These are phyloP conservation scores for Tieghemiomyces parasiticus DNA, from an alignment of 192 early-diverging fungal species.

Conservation along the genomic window DNA sequence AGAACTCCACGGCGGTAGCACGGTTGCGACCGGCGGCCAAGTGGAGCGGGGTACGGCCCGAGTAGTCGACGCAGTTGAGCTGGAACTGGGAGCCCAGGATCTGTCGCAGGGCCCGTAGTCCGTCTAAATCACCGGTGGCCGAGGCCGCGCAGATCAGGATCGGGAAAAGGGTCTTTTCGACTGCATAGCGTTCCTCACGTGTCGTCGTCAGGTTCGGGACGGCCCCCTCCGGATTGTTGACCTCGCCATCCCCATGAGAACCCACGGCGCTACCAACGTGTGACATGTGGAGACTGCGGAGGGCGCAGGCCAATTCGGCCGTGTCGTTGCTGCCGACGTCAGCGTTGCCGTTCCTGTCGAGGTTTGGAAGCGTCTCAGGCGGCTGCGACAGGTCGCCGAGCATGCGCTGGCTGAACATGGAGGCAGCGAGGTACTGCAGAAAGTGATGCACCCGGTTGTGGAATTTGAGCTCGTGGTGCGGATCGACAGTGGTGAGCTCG, in stretches of 20 bases:
- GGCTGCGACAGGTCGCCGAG: not conserved
- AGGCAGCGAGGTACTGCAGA: conserved; percentile 3
- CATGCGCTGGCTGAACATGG: not conserved
- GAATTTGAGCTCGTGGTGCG: conserved; percentile 50
- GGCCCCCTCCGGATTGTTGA: not conserved
- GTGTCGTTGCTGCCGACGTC: not conserved
- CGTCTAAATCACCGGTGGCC: conserved; percentile 69
- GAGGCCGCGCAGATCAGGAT: conserved; percentile 78
- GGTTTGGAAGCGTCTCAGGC: not conserved
- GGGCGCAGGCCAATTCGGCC: not conserved
- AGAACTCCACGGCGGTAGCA: conserved; percentile 50
- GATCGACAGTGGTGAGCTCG: conserved; percentile 65
- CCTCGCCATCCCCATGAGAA: not conserved
- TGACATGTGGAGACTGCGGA: not conserved
- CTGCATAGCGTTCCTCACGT: conserved; percentile 38
- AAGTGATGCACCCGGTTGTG: conserved; percentile 35
- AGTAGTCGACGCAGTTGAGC: conserved; percentile 65
- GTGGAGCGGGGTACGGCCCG: conserved; percentile 73
- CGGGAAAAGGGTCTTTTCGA: conserved; percentile 66
- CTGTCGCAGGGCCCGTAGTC: conserved; percentile 46
- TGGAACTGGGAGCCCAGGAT: conserved; percentile 35
- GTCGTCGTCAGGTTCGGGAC: not conserved
- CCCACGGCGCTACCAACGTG: too few relatives aligned
- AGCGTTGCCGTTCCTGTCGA: too few relatives aligned
- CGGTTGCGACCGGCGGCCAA: conserved; percentile 69